A percentile compares a stretch with the other conserved stretches of the same genome.
Evolutionary conservation across 2,329 filamentous ascomycete genomes (phyloP).

Genomic region (Calonectria pseudoturangicola): DNA sequence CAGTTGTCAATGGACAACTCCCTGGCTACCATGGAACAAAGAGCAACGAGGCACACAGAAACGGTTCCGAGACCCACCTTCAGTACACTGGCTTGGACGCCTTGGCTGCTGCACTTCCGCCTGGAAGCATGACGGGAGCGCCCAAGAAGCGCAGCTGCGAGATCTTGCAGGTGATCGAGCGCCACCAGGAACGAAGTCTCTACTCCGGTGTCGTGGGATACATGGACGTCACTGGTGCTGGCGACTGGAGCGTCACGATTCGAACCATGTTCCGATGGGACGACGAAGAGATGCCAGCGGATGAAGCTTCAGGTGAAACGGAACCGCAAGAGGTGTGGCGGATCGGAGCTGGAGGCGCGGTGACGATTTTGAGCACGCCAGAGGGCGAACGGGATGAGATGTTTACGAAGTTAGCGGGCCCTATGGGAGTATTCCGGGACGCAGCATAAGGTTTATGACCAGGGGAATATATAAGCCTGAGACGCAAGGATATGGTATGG

Average conservation of each 20-base stretch:
- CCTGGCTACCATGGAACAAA: constrained; percentile 54
- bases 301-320: constrained; percentile 51
- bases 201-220: constrained; percentile 95
- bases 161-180: constrained; percentile 83
- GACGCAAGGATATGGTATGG: constrained; percentile 5
- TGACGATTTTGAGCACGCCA: constrained; percentile 88
- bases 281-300: constrained; percentile 67
- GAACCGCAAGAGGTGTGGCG: constrained; percentile 79
- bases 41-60: constrained; percentile 33
- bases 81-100: constrained; percentile 81
- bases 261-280: constrained; percentile 86
- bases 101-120: constrained; percentile 85
- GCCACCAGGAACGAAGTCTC: constrained; percentile 77
- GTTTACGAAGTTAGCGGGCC: constrained; percentile 82
- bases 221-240: constrained; percentile 87
- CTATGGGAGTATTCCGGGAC: constrained; percentile 69
- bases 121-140: constrained; percentile 96
- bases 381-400: constrained; percentile 94
- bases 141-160: constrained; percentile 96
- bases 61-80: constrained; percentile 34
- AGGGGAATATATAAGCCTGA: background rate
- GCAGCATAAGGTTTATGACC: constrained; percentile 49
- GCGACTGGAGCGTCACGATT: constrained; percentile 95
- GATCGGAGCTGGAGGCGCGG: constrained; percentile 91
- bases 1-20: constrained; percentile 85